Evolutionary conservation across 2,329 filamentous ascomycete species (phyloP).

Genomic region (Pestalotiopsis sp.): DNA sequence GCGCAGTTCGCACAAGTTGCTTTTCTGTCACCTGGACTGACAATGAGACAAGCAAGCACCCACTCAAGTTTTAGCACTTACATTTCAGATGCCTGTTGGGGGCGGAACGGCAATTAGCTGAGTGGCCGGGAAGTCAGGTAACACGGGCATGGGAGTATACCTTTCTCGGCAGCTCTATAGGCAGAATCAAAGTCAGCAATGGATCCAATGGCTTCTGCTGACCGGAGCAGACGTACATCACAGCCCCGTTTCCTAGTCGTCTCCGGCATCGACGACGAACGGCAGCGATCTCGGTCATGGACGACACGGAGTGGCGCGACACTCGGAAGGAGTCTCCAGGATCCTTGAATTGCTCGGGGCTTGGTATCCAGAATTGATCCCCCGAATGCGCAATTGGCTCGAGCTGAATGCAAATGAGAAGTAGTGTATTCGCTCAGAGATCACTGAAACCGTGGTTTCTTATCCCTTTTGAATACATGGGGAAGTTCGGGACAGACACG

Average conservation of each 20-base stretch:
- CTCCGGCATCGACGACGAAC: slow-evolving; percentile 3
- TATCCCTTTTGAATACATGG: slow-evolving; percentile 1
- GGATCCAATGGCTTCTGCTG: background rate
- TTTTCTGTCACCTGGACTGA: background rate
- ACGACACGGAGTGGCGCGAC: background rate
- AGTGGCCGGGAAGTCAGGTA: background rate
- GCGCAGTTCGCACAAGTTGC: slow-evolving; percentile 2
- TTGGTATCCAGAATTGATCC: background rate
- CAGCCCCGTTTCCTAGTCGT: slow-evolving; percentile 4
- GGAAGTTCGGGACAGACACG: background rate
- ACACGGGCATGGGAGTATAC: background rate
- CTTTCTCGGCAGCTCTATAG: slow-evolving; percentile 3
- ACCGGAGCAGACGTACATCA: background rate
- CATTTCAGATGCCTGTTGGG: slow-evolving; percentile 7
- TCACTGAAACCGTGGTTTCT: background rate
- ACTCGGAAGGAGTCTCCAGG: background rate
- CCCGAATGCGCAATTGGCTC: background rate
- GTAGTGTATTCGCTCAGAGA: background rate
- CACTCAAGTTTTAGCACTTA: background rate
- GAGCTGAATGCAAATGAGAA: background rate
- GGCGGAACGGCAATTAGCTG: background rate
- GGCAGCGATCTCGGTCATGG: background rate
- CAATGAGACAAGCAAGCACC: background rate
- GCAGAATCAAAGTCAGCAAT: background rate
- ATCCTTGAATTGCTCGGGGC: background rate